Evolutionary conservation across 2,329 filamentous ascomycete genomes (phyloP).

Genomic region (Chalaropsis ovoidea): DNA sequence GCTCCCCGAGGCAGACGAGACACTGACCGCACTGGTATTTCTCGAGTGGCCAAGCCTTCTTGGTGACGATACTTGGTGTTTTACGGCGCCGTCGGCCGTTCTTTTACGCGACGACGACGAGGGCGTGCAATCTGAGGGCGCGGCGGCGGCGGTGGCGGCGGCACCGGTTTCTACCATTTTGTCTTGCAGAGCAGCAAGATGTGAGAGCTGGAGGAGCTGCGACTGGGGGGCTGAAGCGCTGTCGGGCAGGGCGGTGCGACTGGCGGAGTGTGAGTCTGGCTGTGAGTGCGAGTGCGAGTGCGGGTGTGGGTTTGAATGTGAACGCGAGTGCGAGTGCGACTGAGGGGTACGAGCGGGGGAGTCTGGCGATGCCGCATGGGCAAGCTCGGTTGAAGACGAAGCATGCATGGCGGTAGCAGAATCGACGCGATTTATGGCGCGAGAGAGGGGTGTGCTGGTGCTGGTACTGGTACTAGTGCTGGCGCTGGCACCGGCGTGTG

Average conservation of each 20-base stretch:
- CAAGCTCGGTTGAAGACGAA: background rate
- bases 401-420: constrained; percentile 8
- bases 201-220: constrained; percentile 44
- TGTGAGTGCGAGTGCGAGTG: background rate
- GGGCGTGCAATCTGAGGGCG: constrained; percentile 30
- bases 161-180: constrained; percentile 34
- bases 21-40: constrained; percentile 55
- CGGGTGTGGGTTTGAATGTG: background rate
- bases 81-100: constrained; percentile 59
- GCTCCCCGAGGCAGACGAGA: constrained; percentile 48
- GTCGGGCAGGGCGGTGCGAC: constrained; percentile 10
- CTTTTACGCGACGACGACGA: constrained; percentile 44
- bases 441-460: background rate
- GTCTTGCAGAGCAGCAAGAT: constrained; percentile 41
- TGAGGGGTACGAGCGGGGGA: constrained; percentile 15
- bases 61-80: constrained; percentile 31
- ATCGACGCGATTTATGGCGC: constrained; percentile 16
- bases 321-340: background rate
- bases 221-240: constrained; percentile 34
- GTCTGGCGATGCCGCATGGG: constrained; percentile 11
- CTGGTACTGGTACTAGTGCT: background rate
- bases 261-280: background rate
- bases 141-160: background rate
- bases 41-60: constrained; percentile 50
- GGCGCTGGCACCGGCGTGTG: background rate